Evolutionary conservation across 2,329 filamentous ascomycete genomes (phyloP).

Genomic region (Colletotrichum sansevieriae): DNA sequence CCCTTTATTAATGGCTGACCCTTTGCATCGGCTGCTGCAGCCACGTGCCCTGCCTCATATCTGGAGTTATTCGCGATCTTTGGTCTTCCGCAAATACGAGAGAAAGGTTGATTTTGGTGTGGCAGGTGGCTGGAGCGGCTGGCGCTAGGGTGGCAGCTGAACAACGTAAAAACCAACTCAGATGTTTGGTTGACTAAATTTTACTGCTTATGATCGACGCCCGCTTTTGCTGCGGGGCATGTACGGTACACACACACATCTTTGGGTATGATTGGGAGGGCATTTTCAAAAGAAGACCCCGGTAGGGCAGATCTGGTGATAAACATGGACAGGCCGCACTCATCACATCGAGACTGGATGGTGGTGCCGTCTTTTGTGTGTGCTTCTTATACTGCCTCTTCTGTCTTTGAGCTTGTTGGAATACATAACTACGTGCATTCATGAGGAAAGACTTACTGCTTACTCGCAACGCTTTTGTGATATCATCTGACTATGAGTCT

Average conservation of each 20-base stretch:
- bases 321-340: conserved; percentile 30
- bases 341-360: conserved; percentile 27
- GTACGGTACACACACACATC: conserved; percentile 7
- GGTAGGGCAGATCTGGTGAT: conserved; percentile 29
- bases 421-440: conserved; percentile 25
- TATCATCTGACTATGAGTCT: neutral
- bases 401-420: conserved; percentile 32
- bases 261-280: conserved; percentile 31
- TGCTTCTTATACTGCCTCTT: conserved; percentile 32
- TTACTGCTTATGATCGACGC: conserved; percentile 12
- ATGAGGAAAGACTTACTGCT: neutral
- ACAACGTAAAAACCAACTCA: conserved; percentile 20
- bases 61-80: neutral
- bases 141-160: neutral
- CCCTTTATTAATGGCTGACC: conserved; percentile 12
- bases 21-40: neutral
- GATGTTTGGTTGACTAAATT: conserved; percentile 9
- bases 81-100: neutral
- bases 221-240: neutral
- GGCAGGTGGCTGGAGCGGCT: neutral
- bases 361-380: conserved; percentile 35
- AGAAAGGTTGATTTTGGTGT: neutral
- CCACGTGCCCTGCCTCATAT: neutral
- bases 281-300: conserved; percentile 27
- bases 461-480: no score